Conservation (phyloP, 352 stramenopile genomes). For the Elongisporangium anandrum region DNA sequence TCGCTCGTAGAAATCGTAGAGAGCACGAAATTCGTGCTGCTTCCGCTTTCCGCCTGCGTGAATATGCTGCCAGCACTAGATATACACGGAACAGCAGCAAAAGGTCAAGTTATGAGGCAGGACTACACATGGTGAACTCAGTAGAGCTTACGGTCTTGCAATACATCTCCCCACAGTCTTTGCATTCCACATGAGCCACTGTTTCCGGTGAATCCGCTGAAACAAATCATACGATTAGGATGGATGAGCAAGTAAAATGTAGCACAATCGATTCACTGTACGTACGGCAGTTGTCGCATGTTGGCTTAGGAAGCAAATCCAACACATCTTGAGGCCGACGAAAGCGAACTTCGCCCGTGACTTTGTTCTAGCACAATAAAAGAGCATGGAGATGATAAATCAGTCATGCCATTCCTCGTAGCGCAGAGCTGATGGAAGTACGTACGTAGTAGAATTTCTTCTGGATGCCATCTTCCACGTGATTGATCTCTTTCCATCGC, state of each 20-base stretch:
- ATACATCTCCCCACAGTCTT: conserved; percentile 87
- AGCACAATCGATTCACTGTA: no score
- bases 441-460: conserved; percentile 89
- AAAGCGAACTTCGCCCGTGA: conserved; percentile 90
- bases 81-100: not conserved
- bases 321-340: conserved; percentile 89
- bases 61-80: conserved; percentile 83
- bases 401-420: not conserved
- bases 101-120: not conserved
- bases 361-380: conserved; percentile 69
- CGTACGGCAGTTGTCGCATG: conserved; percentile 89
- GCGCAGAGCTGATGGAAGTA: conserved; percentile 2
- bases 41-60: conserved; percentile 80
- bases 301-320: conserved; percentile 83
- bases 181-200: conserved; percentile 83
- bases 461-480: conserved; percentile 47
- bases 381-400: conserved; percentile 4
- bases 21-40: conserved; percentile 75
- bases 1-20: conserved; percentile 91
- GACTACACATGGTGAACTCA: conserved; percentile 1
- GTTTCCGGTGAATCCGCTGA: conserved; percentile 10
- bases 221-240: conserved; percentile 2
- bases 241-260: no score
- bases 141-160: conserved; percentile 56
- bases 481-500: conserved; percentile 90